Evolutionary conservation across 495 filamentous ascomycete genomes (phyloP), one percentile per base, ranked within the genome.

Genomic region (Parachaetomium inaequale): DNA sequence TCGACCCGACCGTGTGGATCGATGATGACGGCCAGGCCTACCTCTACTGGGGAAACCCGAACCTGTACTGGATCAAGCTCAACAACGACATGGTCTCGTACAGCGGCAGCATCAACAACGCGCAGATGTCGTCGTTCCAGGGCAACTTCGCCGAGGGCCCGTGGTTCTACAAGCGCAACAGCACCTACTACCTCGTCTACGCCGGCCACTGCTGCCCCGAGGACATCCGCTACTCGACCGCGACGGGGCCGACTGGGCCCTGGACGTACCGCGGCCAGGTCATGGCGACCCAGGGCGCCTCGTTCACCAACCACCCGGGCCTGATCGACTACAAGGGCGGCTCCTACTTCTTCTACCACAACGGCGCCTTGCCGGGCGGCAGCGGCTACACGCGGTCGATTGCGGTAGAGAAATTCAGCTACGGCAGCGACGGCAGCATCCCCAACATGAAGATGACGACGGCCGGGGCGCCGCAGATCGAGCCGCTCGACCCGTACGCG

Each of bases 261-360:
- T 45, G 42, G 42, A 45, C 42, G 17, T 45, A 45, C 42, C 42
- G 42, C 19, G 42, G 42, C 19, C 42, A 45, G 19, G 17, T 45
- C 17, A 45, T 45, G 42, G 3, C 42, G 0, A 45, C 42, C 1
- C n/a, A 45, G 19, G 42, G 42, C 2, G 3, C 19, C n/a, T 45
- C 42, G 17, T 45, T 45, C 42, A 45, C 42, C 42, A 45, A 45
- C 42, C 42, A 45, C 42, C 42, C 42, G 42, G 42, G 42, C 42
- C 19, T 45, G 4, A 45, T 45, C 42, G 42, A 45, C 42, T 45
- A 45, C 42, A 45, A 45, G 42, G 42, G 19, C 42, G 42, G 42
- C 17, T 45, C 42, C 17, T 45, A 45, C 42, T 19, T 45, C 19
- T 45, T 45, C 42, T 45, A 45, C 42, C 42, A 45, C 42, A 45